phyloP scores from a whole-genome alignment of 345 rosid genomes.

The Gossypium thurberi region DNA sequence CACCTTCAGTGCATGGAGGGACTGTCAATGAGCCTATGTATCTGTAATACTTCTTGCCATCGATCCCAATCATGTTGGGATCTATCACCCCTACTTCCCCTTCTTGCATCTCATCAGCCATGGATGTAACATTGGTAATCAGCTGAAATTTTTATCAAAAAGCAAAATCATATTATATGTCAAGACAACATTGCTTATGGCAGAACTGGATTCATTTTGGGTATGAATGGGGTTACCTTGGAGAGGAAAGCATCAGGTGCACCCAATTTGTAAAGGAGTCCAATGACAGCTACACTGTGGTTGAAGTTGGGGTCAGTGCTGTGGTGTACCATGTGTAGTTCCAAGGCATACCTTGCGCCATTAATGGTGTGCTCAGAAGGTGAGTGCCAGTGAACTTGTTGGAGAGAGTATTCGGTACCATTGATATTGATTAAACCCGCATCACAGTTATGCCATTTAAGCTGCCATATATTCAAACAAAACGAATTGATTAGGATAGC shows the following conservation, averaged over 20 bases:
- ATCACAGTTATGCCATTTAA: neutral
- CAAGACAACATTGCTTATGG: neutral
- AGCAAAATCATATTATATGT: neutral
- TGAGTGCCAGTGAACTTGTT: neutral
- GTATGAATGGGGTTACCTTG: neutral
- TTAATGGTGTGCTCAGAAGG: neutral
- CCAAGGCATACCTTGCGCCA: neutral
- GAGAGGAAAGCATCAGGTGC: neutral
- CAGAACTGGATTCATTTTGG: neutral
- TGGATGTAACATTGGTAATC: conserved; percentile 15
- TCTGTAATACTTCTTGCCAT: conserved; percentile 48
- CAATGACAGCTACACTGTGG: neutral
- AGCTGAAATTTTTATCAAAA: conserved; percentile 20
- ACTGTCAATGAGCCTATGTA: conserved; percentile 73
- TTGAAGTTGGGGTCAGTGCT: neutral
- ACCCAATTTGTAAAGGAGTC: neutral
- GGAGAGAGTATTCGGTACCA: neutral
- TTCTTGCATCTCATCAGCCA: conserved; percentile 21
- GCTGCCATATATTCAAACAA: neutral
- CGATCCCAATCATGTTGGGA: conserved; percentile 43
- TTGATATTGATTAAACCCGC: neutral
- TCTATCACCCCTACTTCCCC: conserved; percentile 39
- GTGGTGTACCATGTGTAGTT: neutral
- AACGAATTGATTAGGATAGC: no score
- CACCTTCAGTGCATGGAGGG: conserved; percentile 84